phyloP scores from a whole-genome alignment of 2,329 filamentous ascomycete genomes.

The Geosmithia flava region DNA sequence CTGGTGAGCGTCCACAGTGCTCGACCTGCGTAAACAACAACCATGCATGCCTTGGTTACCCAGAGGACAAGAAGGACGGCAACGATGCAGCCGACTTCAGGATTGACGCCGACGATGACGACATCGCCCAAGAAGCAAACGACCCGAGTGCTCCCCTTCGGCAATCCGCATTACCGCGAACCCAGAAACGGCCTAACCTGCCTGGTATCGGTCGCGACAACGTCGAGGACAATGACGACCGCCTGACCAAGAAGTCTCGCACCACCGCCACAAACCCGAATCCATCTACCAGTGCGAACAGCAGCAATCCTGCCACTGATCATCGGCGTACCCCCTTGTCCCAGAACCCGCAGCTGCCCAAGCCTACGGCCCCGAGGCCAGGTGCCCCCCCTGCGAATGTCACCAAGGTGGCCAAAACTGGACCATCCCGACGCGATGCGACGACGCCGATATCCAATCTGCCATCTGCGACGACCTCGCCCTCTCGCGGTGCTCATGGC shows the following conservation, averaged over 20 bases:
- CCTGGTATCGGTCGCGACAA: not conserved
- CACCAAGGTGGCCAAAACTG: not conserved
- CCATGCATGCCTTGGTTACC: slow-evolving; percentile 57
- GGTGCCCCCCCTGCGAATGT: not conserved
- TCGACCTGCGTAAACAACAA: slow-evolving; percentile 63
- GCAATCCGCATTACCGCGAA: not conserved
- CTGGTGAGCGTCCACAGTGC: slow-evolving; percentile 59
- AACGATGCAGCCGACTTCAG: slow-evolving; percentile 8
- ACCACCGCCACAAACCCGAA: not conserved
- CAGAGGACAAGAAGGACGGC: slow-evolving; percentile 36
- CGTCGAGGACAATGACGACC: not conserved
- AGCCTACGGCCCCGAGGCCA: too few species aligned
- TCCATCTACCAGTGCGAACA: not conserved
- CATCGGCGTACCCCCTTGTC: not conserved
- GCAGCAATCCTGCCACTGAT: not conserved
- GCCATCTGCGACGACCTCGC: not conserved
- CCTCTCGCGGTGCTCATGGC: not conserved
- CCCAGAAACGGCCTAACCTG: not conserved
- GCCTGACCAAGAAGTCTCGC: not conserved
- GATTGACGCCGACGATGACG: slow-evolving; percentile 13
- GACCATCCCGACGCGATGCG: not conserved
- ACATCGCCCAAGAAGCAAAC: slow-evolving; percentile 19
- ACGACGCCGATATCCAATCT: not conserved
- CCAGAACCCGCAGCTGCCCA: not conserved
- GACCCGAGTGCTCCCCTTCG: slow-evolving; percentile 6